Evolutionary conservation across 2,329 filamentous ascomycete genomes (phyloP).

Genomic region (Hymenoscyphus repandus): DNA sequence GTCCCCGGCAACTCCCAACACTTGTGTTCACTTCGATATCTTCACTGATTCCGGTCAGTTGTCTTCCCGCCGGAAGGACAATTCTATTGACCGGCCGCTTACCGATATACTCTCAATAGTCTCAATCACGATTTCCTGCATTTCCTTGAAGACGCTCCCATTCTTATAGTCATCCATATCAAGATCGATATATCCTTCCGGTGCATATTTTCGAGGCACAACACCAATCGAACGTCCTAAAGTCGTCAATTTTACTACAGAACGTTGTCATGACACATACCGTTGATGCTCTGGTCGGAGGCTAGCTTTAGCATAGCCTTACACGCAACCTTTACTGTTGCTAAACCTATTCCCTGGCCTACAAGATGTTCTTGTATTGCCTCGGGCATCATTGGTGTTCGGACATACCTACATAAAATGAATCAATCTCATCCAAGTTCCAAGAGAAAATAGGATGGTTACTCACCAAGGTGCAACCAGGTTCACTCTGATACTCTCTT

Average conservation of each 20-base stretch:
- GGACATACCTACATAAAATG: slow-evolving; percentile 1
- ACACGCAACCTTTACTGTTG: not conserved
- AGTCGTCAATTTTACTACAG: not conserved
- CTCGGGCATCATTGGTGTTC: slow-evolving; percentile 1
- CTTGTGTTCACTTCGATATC: not conserved
- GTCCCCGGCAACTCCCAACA: not conserved
- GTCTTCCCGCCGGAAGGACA: not conserved
- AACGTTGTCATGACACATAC: not conserved
- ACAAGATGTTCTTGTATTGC: not conserved
- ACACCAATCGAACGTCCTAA: not conserved
- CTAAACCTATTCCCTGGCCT: not conserved
- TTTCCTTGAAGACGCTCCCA: not conserved
- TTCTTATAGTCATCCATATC: slow-evolving; percentile 2
- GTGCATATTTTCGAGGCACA: not conserved
- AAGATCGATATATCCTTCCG: slow-evolving; percentile 1
- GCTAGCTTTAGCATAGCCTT: slow-evolving; percentile 1
- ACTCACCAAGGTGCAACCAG: slow-evolving; percentile 38
- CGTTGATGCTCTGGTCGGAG: not conserved
- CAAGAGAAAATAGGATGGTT: no score
- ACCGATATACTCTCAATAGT: not conserved
- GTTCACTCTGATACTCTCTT: slow-evolving; percentile 42
- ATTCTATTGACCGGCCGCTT: not conserved
- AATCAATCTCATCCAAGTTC: not conserved
- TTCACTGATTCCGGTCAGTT: not conserved
- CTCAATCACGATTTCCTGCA: not conserved